phyloP scores from a whole-genome alignment of 148 eudicot genomes.

The Gaultheria prostrata region DNA sequence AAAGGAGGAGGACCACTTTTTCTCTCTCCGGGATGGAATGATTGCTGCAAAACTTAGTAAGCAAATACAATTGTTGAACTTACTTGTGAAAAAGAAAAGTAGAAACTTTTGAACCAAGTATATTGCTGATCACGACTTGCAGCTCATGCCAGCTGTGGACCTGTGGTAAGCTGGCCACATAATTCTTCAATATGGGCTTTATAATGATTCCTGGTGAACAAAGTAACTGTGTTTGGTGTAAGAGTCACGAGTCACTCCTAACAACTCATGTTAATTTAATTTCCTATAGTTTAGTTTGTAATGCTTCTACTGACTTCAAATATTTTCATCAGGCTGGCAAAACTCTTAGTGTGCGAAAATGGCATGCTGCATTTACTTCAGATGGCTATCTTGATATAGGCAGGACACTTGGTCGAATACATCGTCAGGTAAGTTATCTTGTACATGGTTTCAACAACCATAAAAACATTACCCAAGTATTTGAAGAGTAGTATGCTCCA shows the following conservation, averaged over 20 bases:
- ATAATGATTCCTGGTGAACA: not conserved
- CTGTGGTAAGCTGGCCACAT: slow-evolving; percentile 10
- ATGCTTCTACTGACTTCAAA: not conserved
- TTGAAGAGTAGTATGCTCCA: not conserved
- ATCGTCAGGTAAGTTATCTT: slow-evolving; percentile 73
- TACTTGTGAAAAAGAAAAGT: not conserved
- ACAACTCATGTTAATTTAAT: too few relatives aligned
- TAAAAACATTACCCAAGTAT: not conserved
- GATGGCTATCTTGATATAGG: slow-evolving; percentile 93
- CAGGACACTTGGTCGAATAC: slow-evolving; percentile 78
- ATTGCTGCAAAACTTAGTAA: not conserved
- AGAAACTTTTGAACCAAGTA: not conserved
- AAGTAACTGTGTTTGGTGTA: not conserved
- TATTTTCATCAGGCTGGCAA: slow-evolving; percentile 63
- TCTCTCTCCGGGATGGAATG: not conserved
- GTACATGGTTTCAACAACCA: not conserved
- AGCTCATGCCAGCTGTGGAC: slow-evolving; percentile 5
- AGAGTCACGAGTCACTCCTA: not conserved
- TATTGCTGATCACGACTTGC: not conserved
- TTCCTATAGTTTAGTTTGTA: not conserved
- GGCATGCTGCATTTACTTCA: slow-evolving; percentile 80
- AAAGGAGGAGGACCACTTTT: not conserved
- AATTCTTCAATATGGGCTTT: slow-evolving; percentile 6
- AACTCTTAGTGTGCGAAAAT: slow-evolving; percentile 81
- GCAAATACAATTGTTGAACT: not conserved